Conservation (phyloP, 116 monocot species). For the Iris pallida region DNA sequence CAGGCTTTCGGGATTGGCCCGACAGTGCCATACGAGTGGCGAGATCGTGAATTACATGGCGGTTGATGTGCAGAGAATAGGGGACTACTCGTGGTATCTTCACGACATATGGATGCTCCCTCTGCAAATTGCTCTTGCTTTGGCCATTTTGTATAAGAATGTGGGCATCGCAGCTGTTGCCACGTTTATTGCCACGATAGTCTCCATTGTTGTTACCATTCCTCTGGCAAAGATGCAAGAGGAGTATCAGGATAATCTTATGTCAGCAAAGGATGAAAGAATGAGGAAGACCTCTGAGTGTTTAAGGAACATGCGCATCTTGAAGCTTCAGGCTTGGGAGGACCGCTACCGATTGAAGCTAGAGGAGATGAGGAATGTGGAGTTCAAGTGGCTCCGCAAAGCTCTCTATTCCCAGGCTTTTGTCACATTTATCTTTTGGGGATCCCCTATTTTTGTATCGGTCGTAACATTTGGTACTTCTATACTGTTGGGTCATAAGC, state of each 20-base stretch:
- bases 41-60: conserved; percentile 99
- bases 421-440: conserved; percentile 93
- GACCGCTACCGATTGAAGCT: conserved; percentile 65
- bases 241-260: conserved; percentile 76
- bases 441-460: conserved; percentile 89
- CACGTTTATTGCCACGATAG: conserved; percentile 62
- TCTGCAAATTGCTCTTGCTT: conserved; percentile 78
- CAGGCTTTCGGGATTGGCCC: conserved; percentile 58
- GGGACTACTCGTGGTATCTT: conserved; percentile 92
- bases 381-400: conserved; percentile 76
- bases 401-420: conserved; percentile 83
- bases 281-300: conserved; percentile 90
- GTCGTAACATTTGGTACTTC: conserved; percentile 80
- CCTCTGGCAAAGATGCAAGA: conserved; percentile 81
- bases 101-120: conserved; percentile 99
- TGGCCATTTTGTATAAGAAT: conserved; percentile 83
- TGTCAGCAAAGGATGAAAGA: conserved; percentile 82
- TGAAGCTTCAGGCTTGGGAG: conserved; percentile 96
- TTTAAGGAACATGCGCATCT: conserved; percentile 82
- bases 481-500: conserved; percentile 64
- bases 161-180: conserved; percentile 83
- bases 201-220: conserved; percentile 78
- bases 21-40: conserved; percentile 86
- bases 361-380: conserved; percentile 85
- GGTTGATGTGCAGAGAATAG: conserved; percentile 97